These are phyloP conservation scores for Chaetomium globosum DNA, from an alignment of 2,329 filamentous ascomycete genomes.

Conservation along the genomic window DNA sequence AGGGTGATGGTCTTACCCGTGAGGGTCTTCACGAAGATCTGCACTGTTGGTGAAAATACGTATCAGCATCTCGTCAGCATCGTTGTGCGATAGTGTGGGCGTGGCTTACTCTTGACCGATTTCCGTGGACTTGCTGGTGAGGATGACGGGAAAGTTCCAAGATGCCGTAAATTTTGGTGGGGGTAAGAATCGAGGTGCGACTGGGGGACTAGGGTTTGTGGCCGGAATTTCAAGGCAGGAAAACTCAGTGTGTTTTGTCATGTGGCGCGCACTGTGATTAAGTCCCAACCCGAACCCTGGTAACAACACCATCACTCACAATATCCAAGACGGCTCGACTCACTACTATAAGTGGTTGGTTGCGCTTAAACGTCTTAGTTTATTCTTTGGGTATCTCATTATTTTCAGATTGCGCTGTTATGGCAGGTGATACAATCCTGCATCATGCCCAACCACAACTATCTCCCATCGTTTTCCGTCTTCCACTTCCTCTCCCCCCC, in stretches of 20 bases:
- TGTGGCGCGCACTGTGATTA: background rate
- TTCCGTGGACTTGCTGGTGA: slow-evolving; percentile 49
- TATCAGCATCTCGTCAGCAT: slow-evolving; percentile 36
- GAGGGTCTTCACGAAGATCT: slow-evolving; percentile 99
- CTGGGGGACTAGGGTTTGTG: slow-evolving; percentile 33
- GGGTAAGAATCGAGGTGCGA: slow-evolving; percentile 34
- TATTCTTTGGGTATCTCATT: background rate
- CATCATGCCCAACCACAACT: background rate
- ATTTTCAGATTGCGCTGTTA: background rate
- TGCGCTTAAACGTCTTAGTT: background rate
- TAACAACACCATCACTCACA: background rate
- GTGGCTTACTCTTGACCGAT: slow-evolving; percentile 62
- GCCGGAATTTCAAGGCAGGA: slow-evolving; percentile 30
- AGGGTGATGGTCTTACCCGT: slow-evolving; percentile 99
- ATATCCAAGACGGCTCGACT: background rate
- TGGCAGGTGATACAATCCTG: background rate
- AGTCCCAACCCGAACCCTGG: slow-evolving; percentile 21
- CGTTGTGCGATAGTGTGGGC: slow-evolving; percentile 22
- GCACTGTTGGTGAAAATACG: slow-evolving; percentile 31
- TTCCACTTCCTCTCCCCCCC: slow-evolving; percentile 53
- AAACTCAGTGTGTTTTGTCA: slow-evolving; percentile 11
- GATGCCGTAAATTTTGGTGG: slow-evolving; percentile 49
- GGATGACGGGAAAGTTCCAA: slow-evolving; percentile 45
- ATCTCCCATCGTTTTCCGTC: background rate
- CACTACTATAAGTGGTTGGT: background rate